Conservation (phyloP, 164 flowering plant species). For the Euptelea pleiosperma region DNA sequence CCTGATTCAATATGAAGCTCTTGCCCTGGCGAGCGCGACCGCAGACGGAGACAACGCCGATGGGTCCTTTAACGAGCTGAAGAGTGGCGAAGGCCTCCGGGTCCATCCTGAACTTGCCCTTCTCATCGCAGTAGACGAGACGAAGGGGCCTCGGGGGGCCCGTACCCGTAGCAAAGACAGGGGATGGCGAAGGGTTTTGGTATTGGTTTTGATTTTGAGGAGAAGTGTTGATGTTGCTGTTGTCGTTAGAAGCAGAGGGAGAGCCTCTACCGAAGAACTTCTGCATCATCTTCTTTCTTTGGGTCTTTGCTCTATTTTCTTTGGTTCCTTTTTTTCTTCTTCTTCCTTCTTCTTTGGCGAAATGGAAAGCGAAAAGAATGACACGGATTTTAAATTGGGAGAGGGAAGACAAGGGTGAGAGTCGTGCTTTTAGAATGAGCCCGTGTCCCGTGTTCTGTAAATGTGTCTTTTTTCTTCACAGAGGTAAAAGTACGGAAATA, state of each 20-base stretch:
- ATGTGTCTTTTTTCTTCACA: no score
- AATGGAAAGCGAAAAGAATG: no score
- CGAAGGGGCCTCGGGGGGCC: slow-evolving; percentile 93
- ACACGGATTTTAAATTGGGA: no score
- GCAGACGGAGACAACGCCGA: slow-evolving; percentile 94
- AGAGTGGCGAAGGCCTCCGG: slow-evolving; percentile 90
- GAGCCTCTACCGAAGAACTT: slow-evolving; percentile 37
- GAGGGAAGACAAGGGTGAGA: no score
- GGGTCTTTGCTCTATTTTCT: no score
- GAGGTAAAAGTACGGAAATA: no score
- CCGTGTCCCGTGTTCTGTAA: no score
- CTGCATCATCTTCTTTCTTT: slow-evolving; percentile 25
- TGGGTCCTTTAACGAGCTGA: slow-evolving; percentile 88
- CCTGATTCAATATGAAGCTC: slow-evolving; percentile 95
- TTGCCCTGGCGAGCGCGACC: slow-evolving; percentile 99
- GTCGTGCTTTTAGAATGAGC: no score
- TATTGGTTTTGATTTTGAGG: slow-evolving; percentile 17
- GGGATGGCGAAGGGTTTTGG: slow-evolving; percentile 10
- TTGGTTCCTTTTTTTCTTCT: no score
- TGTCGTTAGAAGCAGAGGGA: slow-evolving; percentile 23
- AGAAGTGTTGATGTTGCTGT: slow-evolving; percentile 12
- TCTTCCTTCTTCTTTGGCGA: no score
- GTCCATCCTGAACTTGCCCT: slow-evolving; percentile 93
- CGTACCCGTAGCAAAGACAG: slow-evolving; percentile 33
- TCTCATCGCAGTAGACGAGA: slow-evolving; percentile 83